These are phyloP conservation scores for Trichoderma aggressivum DNA, from an alignment of 2,329 filamentous ascomycete species.

Conservation along the genomic window DNA sequence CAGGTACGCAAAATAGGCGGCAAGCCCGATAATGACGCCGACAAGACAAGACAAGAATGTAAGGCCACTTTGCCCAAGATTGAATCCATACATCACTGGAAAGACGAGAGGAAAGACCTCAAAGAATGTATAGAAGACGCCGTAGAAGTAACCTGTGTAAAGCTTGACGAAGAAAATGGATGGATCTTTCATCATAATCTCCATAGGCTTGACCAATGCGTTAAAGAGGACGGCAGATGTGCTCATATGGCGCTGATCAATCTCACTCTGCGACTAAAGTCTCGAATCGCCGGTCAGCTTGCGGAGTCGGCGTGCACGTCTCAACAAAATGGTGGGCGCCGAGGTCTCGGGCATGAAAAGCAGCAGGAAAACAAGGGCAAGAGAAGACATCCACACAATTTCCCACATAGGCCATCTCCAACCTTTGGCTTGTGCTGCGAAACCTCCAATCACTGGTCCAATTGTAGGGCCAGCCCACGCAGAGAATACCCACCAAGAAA, in stretches of 20 bases:
- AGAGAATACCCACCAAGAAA: conserved; percentile 56
- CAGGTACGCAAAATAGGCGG: conserved; percentile 24
- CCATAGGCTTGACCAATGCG: conserved; percentile 28
- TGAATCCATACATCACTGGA: conserved; percentile 34
- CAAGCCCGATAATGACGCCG: conserved; percentile 55
- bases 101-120: conserved; percentile 60
- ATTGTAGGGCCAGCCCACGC: conserved; percentile 55
- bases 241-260: conserved; percentile 24
- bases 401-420: conserved; percentile 59
- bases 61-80: conserved; percentile 57
- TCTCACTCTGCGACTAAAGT: conserved; percentile 24
- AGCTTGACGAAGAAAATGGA: conserved; percentile 35
- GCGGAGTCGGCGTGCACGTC: conserved; percentile 52
- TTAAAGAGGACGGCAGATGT: conserved; percentile 22
- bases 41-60: conserved; percentile 59
- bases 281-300: conserved; percentile 19
- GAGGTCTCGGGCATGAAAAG: conserved; percentile 57
- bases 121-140: conserved; percentile 58
- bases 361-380: conserved; percentile 52
- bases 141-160: conserved; percentile 46
- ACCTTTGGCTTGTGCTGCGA: conserved; percentile 47
- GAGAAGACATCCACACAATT: conserved; percentile 53
- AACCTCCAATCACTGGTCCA: conserved; percentile 27
- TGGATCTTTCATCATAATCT: conserved; percentile 35
- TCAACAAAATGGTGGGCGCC: conserved; percentile 51